These are phyloP conservation scores for Gossypium australe DNA, from an alignment of 345 rosid genomes.

Conservation along the genomic window DNA sequence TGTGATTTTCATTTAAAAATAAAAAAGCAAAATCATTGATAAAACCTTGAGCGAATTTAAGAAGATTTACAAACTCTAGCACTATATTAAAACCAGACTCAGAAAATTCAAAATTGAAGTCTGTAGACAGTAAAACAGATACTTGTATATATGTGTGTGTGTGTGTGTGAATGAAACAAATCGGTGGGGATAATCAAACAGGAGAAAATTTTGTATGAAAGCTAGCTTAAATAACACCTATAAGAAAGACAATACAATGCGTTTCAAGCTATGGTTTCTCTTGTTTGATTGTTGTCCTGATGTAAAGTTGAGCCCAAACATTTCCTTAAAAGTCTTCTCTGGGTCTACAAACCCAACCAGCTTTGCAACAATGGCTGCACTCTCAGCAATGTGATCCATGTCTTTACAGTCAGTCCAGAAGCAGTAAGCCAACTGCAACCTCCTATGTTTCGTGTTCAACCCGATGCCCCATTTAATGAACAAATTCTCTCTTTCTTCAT, in stretches of 20 bases:
- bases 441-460: conserved; percentile 54
- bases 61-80: conserved; percentile 13
- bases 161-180: neutral
- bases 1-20: too few species aligned
- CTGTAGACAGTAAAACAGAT: neutral
- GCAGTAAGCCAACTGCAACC: conserved; percentile 47
- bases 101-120: neutral
- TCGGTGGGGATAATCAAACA: neutral
- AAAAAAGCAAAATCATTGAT: neutral
- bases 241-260: conserved; percentile 31
- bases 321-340: conserved; percentile 40
- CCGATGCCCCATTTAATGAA: conserved; percentile 71
- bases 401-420: conserved; percentile 62
- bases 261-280: conserved; percentile 32
- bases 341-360: conserved; percentile 49
- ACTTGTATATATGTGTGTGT: too few species aligned
- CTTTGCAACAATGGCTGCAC: conserved; percentile 65
- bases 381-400: conserved; percentile 58
- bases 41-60: neutral
- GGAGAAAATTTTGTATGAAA: neutral
- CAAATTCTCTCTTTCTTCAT: conserved; percentile 56
- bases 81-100: conserved; percentile 1
- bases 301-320: conserved; percentile 44
- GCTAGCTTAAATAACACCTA: neutral
- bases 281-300: conserved; percentile 21